These are phyloP conservation scores for Microcyclospora pomicola DNA, from an alignment of 2,329 filamentous ascomycete genomes.

Conservation along the genomic window DNA sequence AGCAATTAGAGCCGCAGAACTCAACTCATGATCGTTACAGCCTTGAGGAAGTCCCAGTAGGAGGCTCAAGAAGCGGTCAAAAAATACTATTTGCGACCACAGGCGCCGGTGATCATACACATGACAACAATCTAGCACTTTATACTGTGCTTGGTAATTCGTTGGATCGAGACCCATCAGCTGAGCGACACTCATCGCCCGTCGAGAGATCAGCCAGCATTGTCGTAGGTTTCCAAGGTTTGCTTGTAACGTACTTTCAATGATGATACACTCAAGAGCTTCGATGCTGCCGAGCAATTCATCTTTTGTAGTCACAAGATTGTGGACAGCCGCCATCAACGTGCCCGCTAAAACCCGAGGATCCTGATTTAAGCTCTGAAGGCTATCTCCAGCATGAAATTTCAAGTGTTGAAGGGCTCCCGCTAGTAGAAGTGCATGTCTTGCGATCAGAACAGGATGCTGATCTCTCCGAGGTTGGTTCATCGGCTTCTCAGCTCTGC, in stretches of 20 bases:
- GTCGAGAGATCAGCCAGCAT: slow-evolving; percentile 34
- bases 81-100: slow-evolving; percentile 34
- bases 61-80: slow-evolving; percentile 36
- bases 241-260: slow-evolving; percentile 34
- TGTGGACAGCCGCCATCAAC: too few relatives aligned
- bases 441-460: too few relatives aligned
- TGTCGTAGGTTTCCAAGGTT: slow-evolving; percentile 38
- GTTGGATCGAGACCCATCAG: slow-evolving; percentile 34
- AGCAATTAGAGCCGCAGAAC: slow-evolving; percentile 6
- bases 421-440: too few relatives aligned
- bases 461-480: too few relatives aligned
- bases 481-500: too few relatives aligned
- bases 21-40: slow-evolving; percentile 28
- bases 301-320: slow-evolving; percentile 32
- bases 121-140: slow-evolving; percentile 13
- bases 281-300: slow-evolving; percentile 35
- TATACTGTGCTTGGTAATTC: slow-evolving; percentile 27
- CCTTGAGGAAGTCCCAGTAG: slow-evolving; percentile 35
- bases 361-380: too few relatives aligned
- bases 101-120: slow-evolving; percentile 25
- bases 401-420: too few relatives aligned
- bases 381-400: too few relatives aligned
- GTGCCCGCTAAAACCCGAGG: too few relatives aligned
- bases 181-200: slow-evolving; percentile 38
- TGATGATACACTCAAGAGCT: slow-evolving; percentile 39